Evolutionary conservation across 2,329 filamentous ascomycete species (phyloP), one percentile per base, ranked within the genome.

Genomic region (Beauveria brongniartii): DNA sequence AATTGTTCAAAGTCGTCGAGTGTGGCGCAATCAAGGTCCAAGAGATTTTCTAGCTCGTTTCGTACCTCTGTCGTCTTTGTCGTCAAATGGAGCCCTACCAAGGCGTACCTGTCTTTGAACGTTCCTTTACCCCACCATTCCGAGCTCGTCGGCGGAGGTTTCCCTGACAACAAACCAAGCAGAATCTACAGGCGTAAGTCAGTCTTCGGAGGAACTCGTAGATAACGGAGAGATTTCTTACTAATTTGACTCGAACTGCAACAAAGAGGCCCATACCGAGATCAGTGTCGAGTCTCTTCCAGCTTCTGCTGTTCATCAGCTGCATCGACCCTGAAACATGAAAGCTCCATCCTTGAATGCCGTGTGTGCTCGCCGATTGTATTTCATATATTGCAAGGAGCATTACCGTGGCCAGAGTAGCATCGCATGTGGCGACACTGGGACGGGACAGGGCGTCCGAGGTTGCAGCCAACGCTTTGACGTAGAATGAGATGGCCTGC

Each of bases 301-400:
- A 57, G 44, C 54, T 57, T 40, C 54, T 57, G 43, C 54, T 57
- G 28, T 57, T 57, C 43, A 57, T 57, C 18, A 57, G 43, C 44
- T 57, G 54, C 44, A 48, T 48, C 20, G 54, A 57, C n/a, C 54
- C 54, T 1, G 54, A 34, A 37, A 44, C 24, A n/a, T 57, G 54
- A 12, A 44, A 46, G 14, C 7, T 44, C 41, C 44, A 57, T 34
- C 43, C 54, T 24, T 47, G 10, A 20, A 37, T 44, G 8, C 54
- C 54, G 5, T 10, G n/a, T 16, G n/a, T 44, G 20, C 28, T 48
- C 5, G 43, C 54, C 2, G 43, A 57, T 18, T 57, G 54, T 24
- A 57, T 47, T 37, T 57, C 54, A 7, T 47, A 57, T 14, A 57
- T 18, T 14, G 28, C 43, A 24, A 57, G 54, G 18, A 57, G 54